Percentiles rank a stretch among this genome's conserved stretches.
These are phyloP conservation scores for Sporothrix schenckii DNA, from an alignment of 2,329 filamentous ascomycete genomes.

Conservation along the genomic window DNA sequence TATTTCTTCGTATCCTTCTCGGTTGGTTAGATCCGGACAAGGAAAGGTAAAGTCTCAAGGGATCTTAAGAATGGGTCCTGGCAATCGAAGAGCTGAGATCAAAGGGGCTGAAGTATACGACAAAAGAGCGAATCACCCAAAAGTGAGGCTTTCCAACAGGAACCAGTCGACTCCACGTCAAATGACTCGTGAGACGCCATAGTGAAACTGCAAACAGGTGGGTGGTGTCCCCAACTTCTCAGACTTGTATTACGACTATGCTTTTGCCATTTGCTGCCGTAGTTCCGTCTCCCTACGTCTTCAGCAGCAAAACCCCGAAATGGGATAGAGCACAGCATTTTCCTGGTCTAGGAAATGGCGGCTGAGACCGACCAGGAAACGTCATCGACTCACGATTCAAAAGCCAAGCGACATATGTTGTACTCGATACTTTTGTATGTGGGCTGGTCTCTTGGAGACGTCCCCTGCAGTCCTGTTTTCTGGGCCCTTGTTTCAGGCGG, in stretches of 20 bases:
- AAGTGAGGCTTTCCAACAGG: constrained; percentile 5
- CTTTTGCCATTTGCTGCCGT: not conserved
- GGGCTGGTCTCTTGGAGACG: not conserved
- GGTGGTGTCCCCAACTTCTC: constrained; percentile 1
- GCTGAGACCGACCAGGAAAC: not conserved
- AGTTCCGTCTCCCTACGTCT: not conserved
- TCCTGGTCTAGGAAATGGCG: not conserved
- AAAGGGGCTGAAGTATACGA: no score
- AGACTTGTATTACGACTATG: not conserved
- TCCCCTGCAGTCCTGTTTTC: not conserved
- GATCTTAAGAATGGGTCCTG: not conserved
- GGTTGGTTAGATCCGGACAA: not conserved
- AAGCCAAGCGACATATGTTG: not conserved
- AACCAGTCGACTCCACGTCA: not conserved
- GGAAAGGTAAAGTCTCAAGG: not conserved
- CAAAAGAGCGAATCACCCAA: not conserved
- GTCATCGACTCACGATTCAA: not conserved
- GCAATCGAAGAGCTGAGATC: not conserved
- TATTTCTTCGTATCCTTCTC: not conserved
- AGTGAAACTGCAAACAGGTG: not conserved
- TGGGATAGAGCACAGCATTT: not conserved
- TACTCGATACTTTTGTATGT: not conserved
- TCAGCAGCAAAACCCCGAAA: not conserved
- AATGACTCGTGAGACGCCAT: not conserved
- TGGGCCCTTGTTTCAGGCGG: constrained; percentile 27